Evolutionary conservation across 2,329 filamentous ascomycete genomes (phyloP).

Genomic region (Beauveria scarabaeidicola): DNA sequence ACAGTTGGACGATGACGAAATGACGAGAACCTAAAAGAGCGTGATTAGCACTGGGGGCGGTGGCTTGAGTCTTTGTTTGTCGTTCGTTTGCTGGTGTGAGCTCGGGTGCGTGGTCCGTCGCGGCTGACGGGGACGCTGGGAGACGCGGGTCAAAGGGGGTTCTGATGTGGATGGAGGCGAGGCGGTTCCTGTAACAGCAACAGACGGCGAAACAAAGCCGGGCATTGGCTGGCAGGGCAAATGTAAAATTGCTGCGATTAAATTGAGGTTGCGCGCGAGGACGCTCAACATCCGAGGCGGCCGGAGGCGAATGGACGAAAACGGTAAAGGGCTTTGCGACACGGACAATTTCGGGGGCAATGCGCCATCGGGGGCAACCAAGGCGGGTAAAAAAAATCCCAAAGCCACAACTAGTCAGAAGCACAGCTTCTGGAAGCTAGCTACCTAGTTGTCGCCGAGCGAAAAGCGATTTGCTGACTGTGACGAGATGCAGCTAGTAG

Average conservation of each 20-base stretch:
- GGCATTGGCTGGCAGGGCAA: background rate
- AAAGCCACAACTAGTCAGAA: background rate
- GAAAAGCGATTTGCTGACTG: background rate
- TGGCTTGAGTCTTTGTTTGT: constrained; percentile 4
- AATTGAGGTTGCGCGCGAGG: background rate
- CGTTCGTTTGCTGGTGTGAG: constrained; percentile 7
- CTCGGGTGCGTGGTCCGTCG: background rate
- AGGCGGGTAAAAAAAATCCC: background rate
- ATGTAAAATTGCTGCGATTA: background rate
- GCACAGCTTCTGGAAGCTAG: background rate
- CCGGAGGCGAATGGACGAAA: background rate
- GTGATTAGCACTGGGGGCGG: constrained; percentile 15
- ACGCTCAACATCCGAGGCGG: background rate
- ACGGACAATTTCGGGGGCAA: background rate
- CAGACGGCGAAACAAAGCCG: background rate
- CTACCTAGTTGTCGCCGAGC: background rate
- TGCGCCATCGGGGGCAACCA: background rate
- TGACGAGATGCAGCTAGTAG: background rate
- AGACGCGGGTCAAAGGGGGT: background rate
- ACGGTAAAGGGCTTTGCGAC: background rate
- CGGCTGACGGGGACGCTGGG: constrained; percentile 9
- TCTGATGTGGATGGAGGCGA: background rate
- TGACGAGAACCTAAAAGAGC: constrained; percentile 30
- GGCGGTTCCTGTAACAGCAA: background rate
- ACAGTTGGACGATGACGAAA: constrained; percentile 32